Conservation (phyloP, 2,329 filamentous ascomycete genomes). For the Stagonosporopsis cucurbitacearum region DNA sequence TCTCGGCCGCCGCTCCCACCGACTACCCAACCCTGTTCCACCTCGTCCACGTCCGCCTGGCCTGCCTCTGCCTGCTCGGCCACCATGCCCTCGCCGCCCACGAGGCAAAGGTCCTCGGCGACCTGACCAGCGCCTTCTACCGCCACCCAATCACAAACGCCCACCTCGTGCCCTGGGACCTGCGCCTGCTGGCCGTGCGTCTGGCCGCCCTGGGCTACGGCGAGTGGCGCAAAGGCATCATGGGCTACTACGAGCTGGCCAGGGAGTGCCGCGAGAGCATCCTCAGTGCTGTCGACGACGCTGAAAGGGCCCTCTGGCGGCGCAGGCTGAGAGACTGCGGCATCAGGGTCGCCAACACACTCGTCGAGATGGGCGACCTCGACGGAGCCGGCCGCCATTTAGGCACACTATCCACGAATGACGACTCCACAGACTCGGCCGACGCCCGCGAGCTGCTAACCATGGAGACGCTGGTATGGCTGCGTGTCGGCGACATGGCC, state of each 20-base stretch:
- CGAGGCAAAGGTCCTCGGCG: conserved; percentile 68
- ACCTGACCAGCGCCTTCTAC: conserved; percentile 63
- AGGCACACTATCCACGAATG: conserved; percentile 55
- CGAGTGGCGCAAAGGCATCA: conserved; percentile 82
- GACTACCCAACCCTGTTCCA: conserved; percentile 74
- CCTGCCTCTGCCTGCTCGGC: conserved; percentile 81
- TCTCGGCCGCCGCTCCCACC: conserved; percentile 55
- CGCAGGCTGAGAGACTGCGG: conserved; percentile 76
- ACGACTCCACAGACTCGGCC: conserved; percentile 23
- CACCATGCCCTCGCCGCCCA: conserved; percentile 63
- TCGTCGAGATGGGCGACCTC: conserved; percentile 88
- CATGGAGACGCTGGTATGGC: conserved; percentile 69
- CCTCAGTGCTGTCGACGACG: conserved; percentile 52
- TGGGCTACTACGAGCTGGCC: conserved; percentile 88
- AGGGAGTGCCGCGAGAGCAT: conserved; percentile 74
- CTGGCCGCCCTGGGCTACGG: conserved; percentile 86
- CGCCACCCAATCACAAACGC: conserved; percentile 55
- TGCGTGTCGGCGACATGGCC: conserved; percentile 78
- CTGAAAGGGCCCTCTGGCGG: conserved; percentile 71
- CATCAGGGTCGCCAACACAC: conserved; percentile 65
- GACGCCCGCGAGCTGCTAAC: conserved; percentile 45
- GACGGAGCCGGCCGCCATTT: conserved; percentile 80
- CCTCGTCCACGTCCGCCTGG: conserved; percentile 80
- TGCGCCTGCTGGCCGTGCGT: conserved; percentile 81
- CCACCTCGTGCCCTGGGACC: conserved; percentile 80